A percentile compares a stretch with the other conserved stretches of the same genome.
phyloP scores from a whole-genome alignment of 371 early-diverging fungal genomes.

The Mortierella sp. region DNA sequence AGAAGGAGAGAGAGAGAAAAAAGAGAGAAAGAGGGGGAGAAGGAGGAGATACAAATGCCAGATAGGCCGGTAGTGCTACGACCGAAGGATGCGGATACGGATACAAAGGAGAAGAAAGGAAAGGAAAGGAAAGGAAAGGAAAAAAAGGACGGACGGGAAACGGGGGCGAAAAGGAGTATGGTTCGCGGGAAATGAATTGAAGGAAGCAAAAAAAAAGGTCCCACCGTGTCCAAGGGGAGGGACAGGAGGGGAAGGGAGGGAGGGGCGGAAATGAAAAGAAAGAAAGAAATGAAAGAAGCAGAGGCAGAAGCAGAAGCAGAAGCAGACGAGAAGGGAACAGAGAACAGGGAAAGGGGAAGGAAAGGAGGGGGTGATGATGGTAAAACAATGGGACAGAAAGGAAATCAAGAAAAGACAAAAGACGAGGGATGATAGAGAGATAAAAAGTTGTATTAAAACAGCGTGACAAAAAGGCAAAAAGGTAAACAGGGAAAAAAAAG shows the following conservation, averaged over 20 bases:
- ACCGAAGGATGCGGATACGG: conserved; percentile 16
- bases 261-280: neutral
- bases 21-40: conserved; percentile 4
- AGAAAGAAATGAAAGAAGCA: neutral
- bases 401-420: too few relatives aligned
- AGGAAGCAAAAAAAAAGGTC: neutral
- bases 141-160: neutral
- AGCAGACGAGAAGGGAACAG: neutral
- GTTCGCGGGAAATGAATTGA: conserved; percentile 10
- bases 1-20: neutral
- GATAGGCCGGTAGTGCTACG: neutral
- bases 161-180: neutral
- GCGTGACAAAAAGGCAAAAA: conserved; percentile 1
- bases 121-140: neutral
- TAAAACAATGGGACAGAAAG: too few relatives aligned
- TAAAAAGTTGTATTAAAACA: conserved; percentile 23
- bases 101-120: neutral
- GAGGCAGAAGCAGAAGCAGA: neutral
- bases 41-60: conserved; percentile 5
- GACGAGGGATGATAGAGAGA: neutral
- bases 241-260: neutral
- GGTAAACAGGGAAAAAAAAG: neutral
- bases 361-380: neutral
- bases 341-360: neutral
- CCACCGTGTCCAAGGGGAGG: too few relatives aligned